phyloP scores from a whole-genome alignment of 352 stramenopile genomes.

The Pilasporangium apinafurcum region DNA sequence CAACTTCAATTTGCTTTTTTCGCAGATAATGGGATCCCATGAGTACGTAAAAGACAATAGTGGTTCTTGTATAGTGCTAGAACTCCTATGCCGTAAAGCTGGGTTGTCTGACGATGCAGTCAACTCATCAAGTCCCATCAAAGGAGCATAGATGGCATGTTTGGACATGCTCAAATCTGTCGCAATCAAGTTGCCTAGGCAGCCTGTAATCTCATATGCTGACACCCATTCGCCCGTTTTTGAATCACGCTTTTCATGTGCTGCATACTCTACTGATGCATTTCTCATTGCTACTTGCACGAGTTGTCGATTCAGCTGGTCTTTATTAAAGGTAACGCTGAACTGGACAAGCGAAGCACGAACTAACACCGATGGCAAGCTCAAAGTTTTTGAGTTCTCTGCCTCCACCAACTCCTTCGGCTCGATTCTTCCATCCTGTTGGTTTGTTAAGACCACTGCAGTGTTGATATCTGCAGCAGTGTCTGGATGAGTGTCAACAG shows the following conservation, averaged over 20 bases:
- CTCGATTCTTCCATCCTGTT: neutral
- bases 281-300: conserved; percentile 55
- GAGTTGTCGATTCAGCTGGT: conserved; percentile 59
- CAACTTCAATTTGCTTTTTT: conserved; percentile 40
- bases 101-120: conserved; percentile 1
- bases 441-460: too few species aligned
- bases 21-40: conserved; percentile 6
- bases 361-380: conserved; percentile 21
- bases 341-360: conserved; percentile 67
- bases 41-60: conserved; percentile 31
- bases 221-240: neutral
- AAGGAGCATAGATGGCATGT: conserved; percentile 49
- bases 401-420: neutral
- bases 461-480: neutral
- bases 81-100: neutral
- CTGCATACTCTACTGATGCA: conserved; percentile 37
- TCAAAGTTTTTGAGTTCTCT: neutral
- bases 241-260: conserved; percentile 1
- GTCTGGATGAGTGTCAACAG: neutral
- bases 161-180: conserved; percentile 70
- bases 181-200: conserved; percentile 70
- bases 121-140: conserved; percentile 53
- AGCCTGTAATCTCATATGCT: conserved; percentile 15
- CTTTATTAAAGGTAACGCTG: conserved; percentile 81
- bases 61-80: neutral